These are phyloP conservation scores for Raphanus sativus DNA, from an alignment of 345 rosid genomes.

Conservation along the genomic window DNA sequence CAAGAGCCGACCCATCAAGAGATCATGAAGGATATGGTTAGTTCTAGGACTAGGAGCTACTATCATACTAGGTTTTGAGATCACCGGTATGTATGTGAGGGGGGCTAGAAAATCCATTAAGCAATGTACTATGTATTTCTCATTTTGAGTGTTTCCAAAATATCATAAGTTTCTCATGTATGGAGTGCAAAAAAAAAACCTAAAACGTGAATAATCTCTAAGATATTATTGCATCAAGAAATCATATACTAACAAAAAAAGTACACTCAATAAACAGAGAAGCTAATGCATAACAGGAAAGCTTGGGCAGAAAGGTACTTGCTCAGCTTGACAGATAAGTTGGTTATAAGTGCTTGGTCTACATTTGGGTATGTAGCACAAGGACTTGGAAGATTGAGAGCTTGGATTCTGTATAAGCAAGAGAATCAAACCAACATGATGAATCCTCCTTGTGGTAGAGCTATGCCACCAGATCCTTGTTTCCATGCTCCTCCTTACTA, in stretches of 20 bases:
- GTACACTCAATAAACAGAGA: conserved; percentile 58
- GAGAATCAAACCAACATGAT: conserved; percentile 45
- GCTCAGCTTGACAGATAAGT: conserved; percentile 50
- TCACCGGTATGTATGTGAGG: too few relatives aligned
- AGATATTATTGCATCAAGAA: neutral
- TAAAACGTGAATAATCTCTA: neutral
- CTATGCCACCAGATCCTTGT: conserved; percentile 74
- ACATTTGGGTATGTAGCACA: conserved; percentile 79
- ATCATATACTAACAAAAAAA: conserved; percentile 30
- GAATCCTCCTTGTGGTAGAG: conserved; percentile 54
- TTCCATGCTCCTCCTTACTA: conserved; percentile 78
- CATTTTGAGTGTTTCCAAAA: neutral
- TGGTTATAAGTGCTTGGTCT: conserved; percentile 74
- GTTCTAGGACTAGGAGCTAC: too few relatives aligned
- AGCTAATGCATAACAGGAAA: conserved; percentile 56
- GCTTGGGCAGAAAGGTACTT: conserved; percentile 69
- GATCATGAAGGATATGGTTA: neutral
- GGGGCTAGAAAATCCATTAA: neutral
- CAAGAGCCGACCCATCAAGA: neutral
- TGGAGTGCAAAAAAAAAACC: neutral
- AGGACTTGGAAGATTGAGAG: conserved; percentile 63
- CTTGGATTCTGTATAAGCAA: conserved; percentile 69
- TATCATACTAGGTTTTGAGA: too few relatives aligned
- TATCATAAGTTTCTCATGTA: too few relatives aligned
- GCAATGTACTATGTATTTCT: neutral